phyloP scores from a whole-genome alignment of 2,329 filamentous ascomycete genomes.

The Fusarium agapanthi region DNA sequence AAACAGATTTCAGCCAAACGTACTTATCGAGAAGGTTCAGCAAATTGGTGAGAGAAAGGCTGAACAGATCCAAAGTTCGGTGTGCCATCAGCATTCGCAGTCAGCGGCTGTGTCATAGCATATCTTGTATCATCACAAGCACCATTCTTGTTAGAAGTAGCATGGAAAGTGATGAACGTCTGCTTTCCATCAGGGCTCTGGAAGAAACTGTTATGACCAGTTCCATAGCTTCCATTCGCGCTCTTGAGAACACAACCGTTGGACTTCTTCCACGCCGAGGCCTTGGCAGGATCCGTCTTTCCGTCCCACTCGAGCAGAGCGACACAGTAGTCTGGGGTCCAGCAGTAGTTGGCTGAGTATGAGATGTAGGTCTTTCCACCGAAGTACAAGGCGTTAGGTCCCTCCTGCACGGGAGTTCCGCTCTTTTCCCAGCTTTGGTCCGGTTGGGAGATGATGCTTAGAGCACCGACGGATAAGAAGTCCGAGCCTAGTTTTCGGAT shows the following conservation, averaged over 20 bases:
- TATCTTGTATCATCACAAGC: slow-evolving; percentile 63
- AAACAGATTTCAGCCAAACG: fast-evolving
- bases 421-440: slow-evolving; percentile 60
- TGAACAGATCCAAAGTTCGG: slow-evolving; percentile 59
- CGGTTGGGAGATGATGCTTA: slow-evolving; percentile 60
- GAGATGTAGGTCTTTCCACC: slow-evolving; percentile 61
- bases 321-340: slow-evolving; percentile 62
- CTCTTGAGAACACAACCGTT: slow-evolving; percentile 59
- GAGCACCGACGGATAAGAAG: slow-evolving; percentile 52
- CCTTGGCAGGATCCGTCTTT: slow-evolving; percentile 54
- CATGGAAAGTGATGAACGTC: slow-evolving; percentile 66
- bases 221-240: slow-evolving; percentile 65
- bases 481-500: slow-evolving; percentile 52
- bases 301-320: slow-evolving; percentile 64
- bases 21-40: not conserved
- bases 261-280: slow-evolving; percentile 60
- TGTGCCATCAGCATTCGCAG: slow-evolving; percentile 59
- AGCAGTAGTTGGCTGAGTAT: slow-evolving; percentile 66
- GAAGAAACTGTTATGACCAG: slow-evolving; percentile 68
- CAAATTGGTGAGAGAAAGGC: slow-evolving; percentile 32
- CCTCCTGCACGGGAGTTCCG: slow-evolving; percentile 63
- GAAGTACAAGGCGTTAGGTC: slow-evolving; percentile 61
- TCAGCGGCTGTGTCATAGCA: slow-evolving; percentile 61
- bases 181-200: slow-evolving; percentile 62
- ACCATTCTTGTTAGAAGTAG: slow-evolving; percentile 57